Evolutionary conservation across 495 filamentous ascomycete species (phyloP).

Genomic region (Massariosphaeria phaeospora): DNA sequence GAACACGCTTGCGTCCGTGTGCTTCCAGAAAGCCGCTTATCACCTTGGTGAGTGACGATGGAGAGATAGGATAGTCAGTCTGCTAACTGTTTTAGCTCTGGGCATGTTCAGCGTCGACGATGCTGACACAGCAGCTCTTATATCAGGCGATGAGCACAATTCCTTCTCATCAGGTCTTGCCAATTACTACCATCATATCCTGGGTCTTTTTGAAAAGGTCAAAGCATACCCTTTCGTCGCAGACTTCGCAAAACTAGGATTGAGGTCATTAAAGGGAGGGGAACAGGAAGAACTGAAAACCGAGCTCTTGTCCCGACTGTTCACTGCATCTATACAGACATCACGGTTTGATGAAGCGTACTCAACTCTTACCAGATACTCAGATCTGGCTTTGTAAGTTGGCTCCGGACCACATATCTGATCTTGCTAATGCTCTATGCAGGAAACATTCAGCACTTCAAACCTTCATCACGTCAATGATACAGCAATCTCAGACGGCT

Average conservation of each 20-base stretch:
- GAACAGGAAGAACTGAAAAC: constrained; percentile 37
- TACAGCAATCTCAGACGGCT: constrained; percentile 50
- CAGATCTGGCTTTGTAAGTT: constrained; percentile 56
- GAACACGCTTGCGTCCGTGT: constrained; percentile 62
- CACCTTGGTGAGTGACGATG: constrained; percentile 63
- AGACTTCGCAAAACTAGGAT: constrained; percentile 74
- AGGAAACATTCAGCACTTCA: constrained; percentile 58
- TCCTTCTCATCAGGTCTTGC: constrained; percentile 71
- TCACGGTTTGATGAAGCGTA: constrained; percentile 78
- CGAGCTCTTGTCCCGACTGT: constrained; percentile 76
- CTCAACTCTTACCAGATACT: constrained; percentile 66
- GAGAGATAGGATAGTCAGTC: neutral
- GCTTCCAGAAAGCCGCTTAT: constrained; percentile 78
- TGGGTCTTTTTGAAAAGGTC: constrained; percentile 71
- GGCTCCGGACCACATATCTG: neutral
- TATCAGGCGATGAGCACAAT: constrained; percentile 66
- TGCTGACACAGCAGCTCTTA: constrained; percentile 54
- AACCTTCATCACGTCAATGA: constrained; percentile 64
- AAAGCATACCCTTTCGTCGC: constrained; percentile 71
- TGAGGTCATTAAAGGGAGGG: constrained; percentile 46
- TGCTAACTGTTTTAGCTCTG: constrained; percentile 18
- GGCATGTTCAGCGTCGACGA: constrained; percentile 38
- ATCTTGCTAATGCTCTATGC: constrained; percentile 1
- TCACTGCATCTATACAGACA: constrained; percentile 70
- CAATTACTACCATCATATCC: constrained; percentile 81